Percentiles rank a stretch among this genome's conserved stretches.
phyloP scores from a whole-genome alignment of 176 grass and related monocot species.

The sorghum (Sorghum bicolor) region Sorghum_bicolor_NCBIv3 NC_012871.2:20025001-20025500 shows the following conservation, averaged over 20 bases:
- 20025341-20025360: neutral
- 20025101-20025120: neutral
- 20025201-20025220: too few species aligned
- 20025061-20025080: neutral
- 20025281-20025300: neutral
- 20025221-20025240: neutral
- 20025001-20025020: too few species aligned
- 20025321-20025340: neutral
- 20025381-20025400: neutral
- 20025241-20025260: neutral
- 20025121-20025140: neutral
- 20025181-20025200: neutral
- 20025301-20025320: slow-evolving; percentile 1
- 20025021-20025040: too few species aligned
- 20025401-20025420: neutral
- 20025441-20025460: neutral
- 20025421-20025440: too few species aligned
- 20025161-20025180: neutral
- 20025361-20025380: neutral
- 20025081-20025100: neutral
- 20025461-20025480: slow-evolving; percentile 25
- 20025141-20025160: neutral
- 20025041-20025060: neutral
- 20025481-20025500: slow-evolving; percentile 13
- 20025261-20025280: neutral